Conservation (phyloP, 2,329 filamentous ascomycete species). For the Magnaporthales sp. region DNA sequence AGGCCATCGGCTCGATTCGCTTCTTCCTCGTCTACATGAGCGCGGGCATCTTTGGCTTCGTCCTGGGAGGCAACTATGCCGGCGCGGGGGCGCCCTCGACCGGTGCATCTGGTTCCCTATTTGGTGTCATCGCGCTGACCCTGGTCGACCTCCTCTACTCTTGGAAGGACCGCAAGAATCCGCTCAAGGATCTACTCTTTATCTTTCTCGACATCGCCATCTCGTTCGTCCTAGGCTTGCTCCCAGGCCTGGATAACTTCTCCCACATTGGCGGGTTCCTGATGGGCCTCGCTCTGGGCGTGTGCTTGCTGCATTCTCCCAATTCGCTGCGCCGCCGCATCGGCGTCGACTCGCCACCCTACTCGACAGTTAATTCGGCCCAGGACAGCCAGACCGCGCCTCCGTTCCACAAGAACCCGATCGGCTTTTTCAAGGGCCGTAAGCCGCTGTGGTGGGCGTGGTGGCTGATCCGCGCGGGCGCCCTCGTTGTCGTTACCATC, state of each 20-base stretch:
- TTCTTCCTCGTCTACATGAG: constrained; percentile 86
- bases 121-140: constrained; percentile 82
- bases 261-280: constrained; percentile 93
- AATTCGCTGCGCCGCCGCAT: constrained; percentile 68
- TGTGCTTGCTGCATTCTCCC: constrained; percentile 84
- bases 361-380: constrained; percentile 55
- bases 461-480: constrained; percentile 80
- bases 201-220: constrained; percentile 79
- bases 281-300: constrained; percentile 79
- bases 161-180: constrained; percentile 71
- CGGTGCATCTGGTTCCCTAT: constrained; percentile 83
- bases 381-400: constrained; percentile 37
- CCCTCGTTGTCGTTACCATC: constrained; percentile 71
- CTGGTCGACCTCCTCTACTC: constrained; percentile 89
- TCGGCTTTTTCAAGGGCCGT: constrained; percentile 82
- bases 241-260: constrained; percentile 94
- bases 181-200: constrained; percentile 78
- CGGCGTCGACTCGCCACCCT: constrained; percentile 56
- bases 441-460: constrained; percentile 96
- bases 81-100: constrained; percentile 73
- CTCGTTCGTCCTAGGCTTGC: constrained; percentile 82
- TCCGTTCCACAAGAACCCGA: constrained; percentile 51
- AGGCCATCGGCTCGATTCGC: constrained; percentile 76
- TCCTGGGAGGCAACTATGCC: constrained; percentile 90
- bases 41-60: constrained; percentile 90